A percentile compares a stretch with the other conserved stretches of the same genome.
Conservation (phyloP, 176 grass and related monocot species). For the Tillandsia fasciculata region DNA sequence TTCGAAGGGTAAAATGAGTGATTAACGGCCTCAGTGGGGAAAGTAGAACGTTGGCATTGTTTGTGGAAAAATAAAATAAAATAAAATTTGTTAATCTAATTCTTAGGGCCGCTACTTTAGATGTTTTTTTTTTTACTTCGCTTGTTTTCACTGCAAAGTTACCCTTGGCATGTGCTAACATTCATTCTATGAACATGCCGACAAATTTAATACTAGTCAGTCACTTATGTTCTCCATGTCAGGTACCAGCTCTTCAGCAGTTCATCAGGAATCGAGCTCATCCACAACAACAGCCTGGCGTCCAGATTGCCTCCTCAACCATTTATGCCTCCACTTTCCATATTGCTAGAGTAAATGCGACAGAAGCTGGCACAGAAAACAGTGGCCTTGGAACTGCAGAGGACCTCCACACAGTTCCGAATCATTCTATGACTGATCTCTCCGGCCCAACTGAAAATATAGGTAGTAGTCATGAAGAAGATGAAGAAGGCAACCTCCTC, state of each 20-base stretch:
- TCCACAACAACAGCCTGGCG: conserved; percentile 69
- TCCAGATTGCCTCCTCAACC: conserved; percentile 80
- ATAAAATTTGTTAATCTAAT: no score
- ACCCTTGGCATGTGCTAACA: neutral
- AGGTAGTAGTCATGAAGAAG: conserved; percentile 30
- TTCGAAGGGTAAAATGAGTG: no score
- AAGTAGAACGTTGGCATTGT: no score
- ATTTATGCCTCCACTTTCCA: conserved; percentile 95
- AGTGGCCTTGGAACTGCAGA: neutral
- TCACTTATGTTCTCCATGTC: neutral
- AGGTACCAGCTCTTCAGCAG: conserved; percentile 96
- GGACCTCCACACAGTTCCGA: conserved; percentile 25
- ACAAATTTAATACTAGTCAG: neutral
- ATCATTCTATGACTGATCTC: conserved; percentile 18
- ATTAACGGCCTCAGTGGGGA: no score
- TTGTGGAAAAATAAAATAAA: no score
- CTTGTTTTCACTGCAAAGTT: no score
- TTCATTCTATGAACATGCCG: neutral
- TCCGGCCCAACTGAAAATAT: conserved; percentile 23
- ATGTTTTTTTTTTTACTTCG: no score
- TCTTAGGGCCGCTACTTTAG: no score
- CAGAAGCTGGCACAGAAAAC: conserved; percentile 29
- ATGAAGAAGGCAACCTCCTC: conserved; percentile 13
- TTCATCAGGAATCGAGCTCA: conserved; percentile 73
- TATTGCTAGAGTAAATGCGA: conserved; percentile 79